phyloP scores from a whole-genome alignment of 768 basidiomycete species.

The Suillus hirtellus region DNA sequence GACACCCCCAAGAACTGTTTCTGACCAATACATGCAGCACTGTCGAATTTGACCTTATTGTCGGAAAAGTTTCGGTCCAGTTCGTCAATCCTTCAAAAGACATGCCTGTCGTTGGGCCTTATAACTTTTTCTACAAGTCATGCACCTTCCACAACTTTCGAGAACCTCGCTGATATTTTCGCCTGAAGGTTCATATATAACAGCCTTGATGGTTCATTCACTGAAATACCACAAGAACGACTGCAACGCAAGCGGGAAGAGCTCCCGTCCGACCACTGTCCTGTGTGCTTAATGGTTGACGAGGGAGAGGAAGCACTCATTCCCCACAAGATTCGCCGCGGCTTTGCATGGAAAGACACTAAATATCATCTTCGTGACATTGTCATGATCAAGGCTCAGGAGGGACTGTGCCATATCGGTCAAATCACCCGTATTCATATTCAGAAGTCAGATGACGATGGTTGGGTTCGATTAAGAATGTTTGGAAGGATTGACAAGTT shows the following conservation, averaged over 20 bases:
- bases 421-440: conserved; percentile 41
- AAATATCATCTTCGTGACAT: conserved; percentile 66
- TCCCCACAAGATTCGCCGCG: conserved; percentile 36
- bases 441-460: conserved; percentile 18
- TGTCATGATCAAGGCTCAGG: conserved; percentile 46
- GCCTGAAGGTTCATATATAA: conserved; percentile 51
- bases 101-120: conserved; percentile 28
- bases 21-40: conserved; percentile 54
- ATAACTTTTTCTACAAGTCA: conserved; percentile 62
- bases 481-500: conserved; percentile 52
- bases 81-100: conserved; percentile 29
- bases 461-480: conserved; percentile 36
- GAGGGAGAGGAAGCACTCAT: conserved; percentile 34
- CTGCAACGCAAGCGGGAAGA: conserved; percentile 13
- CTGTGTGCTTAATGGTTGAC: conserved; percentile 41
- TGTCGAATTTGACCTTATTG: conserved; percentile 39
- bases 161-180: conserved; percentile 1
- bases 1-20: conserved; percentile 65
- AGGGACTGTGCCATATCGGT: conserved; percentile 59
- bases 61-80: conserved; percentile 50
- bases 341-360: conserved; percentile 46
- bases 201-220: conserved; percentile 45
- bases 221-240: conserved; percentile 36
- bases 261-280: conserved; percentile 53
- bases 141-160: conserved; percentile 10